Evolutionary conservation across 306 rosid species (phyloP).

Genomic region (Rosa rugosa): DNA sequence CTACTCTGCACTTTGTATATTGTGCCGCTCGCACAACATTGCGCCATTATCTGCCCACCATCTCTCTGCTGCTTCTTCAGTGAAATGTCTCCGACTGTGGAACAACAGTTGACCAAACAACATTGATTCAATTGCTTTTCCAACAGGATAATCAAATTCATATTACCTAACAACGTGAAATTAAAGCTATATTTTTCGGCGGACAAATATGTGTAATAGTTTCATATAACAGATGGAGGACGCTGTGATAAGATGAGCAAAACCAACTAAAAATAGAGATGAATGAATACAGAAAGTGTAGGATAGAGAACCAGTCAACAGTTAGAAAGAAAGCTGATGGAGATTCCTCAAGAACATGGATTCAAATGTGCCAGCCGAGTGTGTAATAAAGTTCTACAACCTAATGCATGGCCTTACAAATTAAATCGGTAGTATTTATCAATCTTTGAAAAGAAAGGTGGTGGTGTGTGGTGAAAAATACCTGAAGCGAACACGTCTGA

Average conservation of each 20-base stretch:
- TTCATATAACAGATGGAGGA: too few relatives aligned
- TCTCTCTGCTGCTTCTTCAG: slow-evolving; percentile 72
- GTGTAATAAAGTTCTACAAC: neutral
- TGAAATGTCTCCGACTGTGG: slow-evolving; percentile 84
- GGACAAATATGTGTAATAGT: too few relatives aligned
- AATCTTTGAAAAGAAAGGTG: neutral
- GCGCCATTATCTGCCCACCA: slow-evolving; percentile 93
- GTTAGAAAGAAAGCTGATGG: neutral
- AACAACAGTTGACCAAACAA: slow-evolving; percentile 26
- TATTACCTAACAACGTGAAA: neutral
- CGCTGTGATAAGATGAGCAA: neutral
- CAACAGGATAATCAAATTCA: slow-evolving; percentile 14
- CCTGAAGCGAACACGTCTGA: slow-evolving; percentile 97
- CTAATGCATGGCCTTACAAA: neutral
- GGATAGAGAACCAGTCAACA: too few relatives aligned
- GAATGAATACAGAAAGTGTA: neutral
- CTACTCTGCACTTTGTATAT: slow-evolving; percentile 45
- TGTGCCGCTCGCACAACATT: slow-evolving; percentile 63
- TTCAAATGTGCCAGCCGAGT: neutral
- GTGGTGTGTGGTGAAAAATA: slow-evolving; percentile 29
- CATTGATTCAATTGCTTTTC: slow-evolving; percentile 18
- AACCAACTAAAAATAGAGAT: neutral
- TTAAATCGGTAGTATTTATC: slow-evolving; percentile 8
- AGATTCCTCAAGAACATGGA: neutral
- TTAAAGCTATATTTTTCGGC: neutral